Percentiles rank a stretch among this genome's conserved stretches.
These are phyloP conservation scores for Auriculariales sp. DNA, from an alignment of 768 basidiomycete genomes.

Conservation along the genomic window DNA sequence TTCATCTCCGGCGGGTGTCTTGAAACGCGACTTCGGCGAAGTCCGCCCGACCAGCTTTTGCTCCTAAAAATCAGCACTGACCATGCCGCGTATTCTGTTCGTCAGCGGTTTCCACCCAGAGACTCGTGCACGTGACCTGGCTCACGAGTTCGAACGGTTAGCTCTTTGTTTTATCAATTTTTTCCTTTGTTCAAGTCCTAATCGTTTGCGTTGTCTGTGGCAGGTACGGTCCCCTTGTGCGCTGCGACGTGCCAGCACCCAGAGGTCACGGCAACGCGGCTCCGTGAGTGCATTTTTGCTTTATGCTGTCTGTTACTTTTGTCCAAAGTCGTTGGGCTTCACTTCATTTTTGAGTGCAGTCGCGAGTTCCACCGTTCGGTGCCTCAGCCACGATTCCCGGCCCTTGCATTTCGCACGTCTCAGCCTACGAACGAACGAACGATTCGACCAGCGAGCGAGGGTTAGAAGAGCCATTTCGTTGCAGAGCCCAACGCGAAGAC, in stretches of 20 bases:
- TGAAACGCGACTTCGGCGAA: too few relatives aligned
- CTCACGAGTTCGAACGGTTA: constrained; percentile 78
- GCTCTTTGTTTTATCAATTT: constrained; percentile 7
- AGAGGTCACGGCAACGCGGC: constrained; percentile 59
- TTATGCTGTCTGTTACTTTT: constrained; percentile 7
- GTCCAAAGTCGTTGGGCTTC: background rate
- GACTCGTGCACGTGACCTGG: constrained; percentile 74
- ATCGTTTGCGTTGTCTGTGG: constrained; percentile 2
- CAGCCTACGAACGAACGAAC: background rate
- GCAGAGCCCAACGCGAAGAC: too few relatives aligned
- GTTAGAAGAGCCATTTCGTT: constrained; percentile 12
- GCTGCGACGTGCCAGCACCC: constrained; percentile 83
- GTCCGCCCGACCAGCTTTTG: background rate
- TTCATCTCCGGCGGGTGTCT: too few relatives aligned
- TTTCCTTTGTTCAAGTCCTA: constrained; percentile 1
- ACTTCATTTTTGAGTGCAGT: too few relatives aligned
- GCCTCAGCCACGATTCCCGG: constrained; percentile 9
- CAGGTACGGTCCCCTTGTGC: constrained; percentile 70
- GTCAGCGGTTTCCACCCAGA: constrained; percentile 74
- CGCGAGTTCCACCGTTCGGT: too few relatives aligned
- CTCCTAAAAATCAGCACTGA: background rate
- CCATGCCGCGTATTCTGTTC: constrained; percentile 59
- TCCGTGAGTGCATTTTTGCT: constrained; percentile 49
- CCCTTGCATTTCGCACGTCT: constrained; percentile 2
- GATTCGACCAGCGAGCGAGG: background rate